Evolutionary conservation across 495 filamentous ascomycete genomes (phyloP).

Genomic region (Penicillium chermesinum): DNA sequence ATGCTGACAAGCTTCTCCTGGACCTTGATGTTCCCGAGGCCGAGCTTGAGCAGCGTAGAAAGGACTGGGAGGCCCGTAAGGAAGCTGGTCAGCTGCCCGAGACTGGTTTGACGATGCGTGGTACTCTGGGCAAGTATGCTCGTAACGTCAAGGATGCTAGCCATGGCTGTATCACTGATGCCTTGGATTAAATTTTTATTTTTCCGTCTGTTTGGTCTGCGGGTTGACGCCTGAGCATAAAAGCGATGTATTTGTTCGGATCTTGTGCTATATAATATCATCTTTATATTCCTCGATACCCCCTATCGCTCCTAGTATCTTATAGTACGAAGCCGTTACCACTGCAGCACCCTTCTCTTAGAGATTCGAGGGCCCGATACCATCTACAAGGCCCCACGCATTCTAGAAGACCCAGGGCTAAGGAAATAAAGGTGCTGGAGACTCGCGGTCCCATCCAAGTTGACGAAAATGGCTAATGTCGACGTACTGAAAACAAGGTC

Average conservation of each 20-base stretch:
- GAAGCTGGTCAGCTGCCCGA: conserved; percentile 29
- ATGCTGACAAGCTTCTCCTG: conserved; percentile 46
- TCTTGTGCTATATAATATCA: conserved; percentile 24
- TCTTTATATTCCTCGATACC: conserved; percentile 12
- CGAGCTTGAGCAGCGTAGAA: conserved; percentile 62
- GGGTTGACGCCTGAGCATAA: conserved; percentile 14
- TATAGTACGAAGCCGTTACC: too few species aligned
- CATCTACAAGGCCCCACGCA: too few species aligned
- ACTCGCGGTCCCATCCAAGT: too few species aligned
- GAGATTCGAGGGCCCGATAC: too few species aligned
- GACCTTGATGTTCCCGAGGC: conserved; percentile 46
- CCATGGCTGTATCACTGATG: conserved; percentile 54
- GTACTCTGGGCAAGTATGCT: conserved; percentile 90
- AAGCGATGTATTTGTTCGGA: conserved; percentile 23
- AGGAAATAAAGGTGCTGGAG: too few species aligned
- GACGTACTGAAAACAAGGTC: too few species aligned
- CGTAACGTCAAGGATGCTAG: conserved; percentile 61
- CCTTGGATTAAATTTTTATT: conserved; percentile 26
- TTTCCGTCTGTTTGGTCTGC: conserved; percentile 7
- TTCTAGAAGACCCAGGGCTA: too few species aligned
- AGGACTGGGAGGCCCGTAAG: conserved; percentile 50
- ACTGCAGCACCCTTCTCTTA: too few species aligned
- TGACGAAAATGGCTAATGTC: too few species aligned
- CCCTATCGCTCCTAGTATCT: too few species aligned
- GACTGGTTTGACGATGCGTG: conserved; percentile 53